Evolutionary conservation across 2,329 filamentous ascomycete species (phyloP), one percentile per base, ranked within the genome.

Genomic region (Colletotrichum spaethianum): DNA sequence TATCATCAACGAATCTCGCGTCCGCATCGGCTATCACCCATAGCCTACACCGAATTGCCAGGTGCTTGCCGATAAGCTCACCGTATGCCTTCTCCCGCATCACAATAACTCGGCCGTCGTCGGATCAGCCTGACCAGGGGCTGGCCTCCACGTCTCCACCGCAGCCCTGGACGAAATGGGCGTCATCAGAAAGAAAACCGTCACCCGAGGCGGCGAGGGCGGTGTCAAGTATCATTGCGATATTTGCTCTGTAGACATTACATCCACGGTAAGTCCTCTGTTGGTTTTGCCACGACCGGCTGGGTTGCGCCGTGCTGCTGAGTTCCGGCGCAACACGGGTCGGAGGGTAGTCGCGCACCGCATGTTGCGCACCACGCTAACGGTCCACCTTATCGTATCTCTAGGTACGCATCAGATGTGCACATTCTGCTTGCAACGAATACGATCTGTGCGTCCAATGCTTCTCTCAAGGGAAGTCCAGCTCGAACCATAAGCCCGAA

Each of bases 371-470:
- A 52, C 64, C 55, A 33, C 56, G 31, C 63, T 73, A 60, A 64
- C 40, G 20, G 48, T 69, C 75, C 76, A 67, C 76, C 73, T 56
- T 56, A 48, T 48, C 16, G 66, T 36, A 97, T 48, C 48, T 50
- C 6, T 71, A 98, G 94, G 95, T 99, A 75, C 95, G 96, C 76
- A 98, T 99, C 82, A 90, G 94, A 81, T 99, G 96, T 83, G 95
- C 95, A 63, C 91, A 94, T 79, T 81, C 90, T 63, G 88, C 89
- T 65, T 99, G 96, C 82, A 93, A 93, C 79, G 96, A 99, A 79
- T 99, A 98, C 81, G 96, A 99, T 80, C 91, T 99, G 63, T 99
- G 96, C 81, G 96, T 99, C 46, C 93, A 94, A 65, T 99, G 96
- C 83, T 99, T 99, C 82, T 89, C 94, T 42, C 92, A 93, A 75